A percentile compares a stretch with the other conserved stretches of the same genome.
phyloP scores from a whole-genome alignment of 2,329 filamentous ascomycete genomes.

The Xylariaceae sp. region DNA sequence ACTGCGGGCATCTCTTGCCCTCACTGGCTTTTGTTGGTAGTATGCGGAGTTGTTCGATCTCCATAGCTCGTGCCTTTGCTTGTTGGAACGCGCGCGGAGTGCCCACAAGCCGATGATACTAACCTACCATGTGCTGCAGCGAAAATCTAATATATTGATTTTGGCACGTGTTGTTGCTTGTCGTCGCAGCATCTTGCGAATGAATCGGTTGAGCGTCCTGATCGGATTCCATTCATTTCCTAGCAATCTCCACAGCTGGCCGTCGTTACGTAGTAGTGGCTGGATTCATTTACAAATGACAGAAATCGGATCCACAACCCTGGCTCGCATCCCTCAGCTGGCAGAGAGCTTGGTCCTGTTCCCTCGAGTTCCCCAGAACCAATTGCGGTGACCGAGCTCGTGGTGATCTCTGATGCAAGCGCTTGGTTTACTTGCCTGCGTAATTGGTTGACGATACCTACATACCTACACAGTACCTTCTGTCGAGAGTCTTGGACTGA shows the following conservation, averaged over 20 bases:
- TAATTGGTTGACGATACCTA: too few relatives aligned
- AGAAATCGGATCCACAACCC: not conserved
- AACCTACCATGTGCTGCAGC: not conserved
- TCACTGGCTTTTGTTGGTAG: too few relatives aligned
- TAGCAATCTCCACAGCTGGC: not conserved
- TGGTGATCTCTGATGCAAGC: slow-evolving; percentile 1
- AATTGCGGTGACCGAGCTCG: slow-evolving; percentile 5
- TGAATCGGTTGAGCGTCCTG: not conserved
- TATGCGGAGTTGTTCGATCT: too few relatives aligned
- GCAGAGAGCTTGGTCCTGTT: slow-evolving; percentile 1
- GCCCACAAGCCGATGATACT: not conserved
- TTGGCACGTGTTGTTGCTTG: too few relatives aligned
- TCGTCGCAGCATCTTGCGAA: too few relatives aligned
- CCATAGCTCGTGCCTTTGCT: not conserved
- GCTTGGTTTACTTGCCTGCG: too few relatives aligned
- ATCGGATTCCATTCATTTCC: not conserved
- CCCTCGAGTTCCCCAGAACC: not conserved
- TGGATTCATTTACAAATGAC: not conserved
- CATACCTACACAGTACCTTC: too few relatives aligned
- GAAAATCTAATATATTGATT: not conserved
- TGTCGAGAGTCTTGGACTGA: too few relatives aligned
- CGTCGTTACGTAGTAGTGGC: not conserved
- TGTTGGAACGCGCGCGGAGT: not conserved
- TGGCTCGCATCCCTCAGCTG: not conserved
- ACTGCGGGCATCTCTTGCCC: not conserved